Conservation (phyloP, 202 grass and related monocot genomes). For the Saccharum hybrid region DNA sequence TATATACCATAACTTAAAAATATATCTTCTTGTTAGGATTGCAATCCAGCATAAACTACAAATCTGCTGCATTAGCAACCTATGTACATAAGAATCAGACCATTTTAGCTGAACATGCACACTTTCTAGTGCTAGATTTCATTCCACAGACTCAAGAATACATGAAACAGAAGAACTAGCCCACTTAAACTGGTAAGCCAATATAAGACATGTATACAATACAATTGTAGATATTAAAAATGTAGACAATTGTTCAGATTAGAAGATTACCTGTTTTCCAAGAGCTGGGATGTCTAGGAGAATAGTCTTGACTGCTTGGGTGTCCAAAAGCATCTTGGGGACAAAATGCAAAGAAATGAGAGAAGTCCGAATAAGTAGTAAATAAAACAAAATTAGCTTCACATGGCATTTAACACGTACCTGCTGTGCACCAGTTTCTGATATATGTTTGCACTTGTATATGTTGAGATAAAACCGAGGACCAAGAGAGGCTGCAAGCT, state of each 20-base stretch:
- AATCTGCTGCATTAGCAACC: conserved; percentile 22
- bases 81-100: conserved; percentile 31
- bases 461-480: conserved; percentile 99
- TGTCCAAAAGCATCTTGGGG: conserved; percentile 94
- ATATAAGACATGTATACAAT: neutral
- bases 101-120: conserved; percentile 24
- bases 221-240: conserved; percentile 13
- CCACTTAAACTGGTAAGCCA: neutral
- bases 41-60: conserved; percentile 25
- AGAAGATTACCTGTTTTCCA: conserved; percentile 84
- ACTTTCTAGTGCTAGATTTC: conserved; percentile 27
- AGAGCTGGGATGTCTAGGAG: conserved; percentile 93
- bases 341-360: conserved; percentile 37
- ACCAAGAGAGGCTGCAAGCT: conserved; percentile 95
- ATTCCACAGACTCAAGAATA: conserved; percentile 24
- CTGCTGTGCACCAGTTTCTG: conserved; percentile 99
- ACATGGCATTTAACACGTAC: conserved; percentile 45
- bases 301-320: conserved; percentile 95
- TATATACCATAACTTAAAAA: conserved; percentile 32
- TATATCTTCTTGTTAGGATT: neutral
- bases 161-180: conserved; percentile 35
- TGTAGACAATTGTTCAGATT: conserved; percentile 11
- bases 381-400: conserved; percentile 9
- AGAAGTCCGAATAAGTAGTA: conserved; percentile 34
- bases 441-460: conserved; percentile 99